Base-by-base conservation (phyloP, 306 rosid species). In the Fagus crenata region DNA sequence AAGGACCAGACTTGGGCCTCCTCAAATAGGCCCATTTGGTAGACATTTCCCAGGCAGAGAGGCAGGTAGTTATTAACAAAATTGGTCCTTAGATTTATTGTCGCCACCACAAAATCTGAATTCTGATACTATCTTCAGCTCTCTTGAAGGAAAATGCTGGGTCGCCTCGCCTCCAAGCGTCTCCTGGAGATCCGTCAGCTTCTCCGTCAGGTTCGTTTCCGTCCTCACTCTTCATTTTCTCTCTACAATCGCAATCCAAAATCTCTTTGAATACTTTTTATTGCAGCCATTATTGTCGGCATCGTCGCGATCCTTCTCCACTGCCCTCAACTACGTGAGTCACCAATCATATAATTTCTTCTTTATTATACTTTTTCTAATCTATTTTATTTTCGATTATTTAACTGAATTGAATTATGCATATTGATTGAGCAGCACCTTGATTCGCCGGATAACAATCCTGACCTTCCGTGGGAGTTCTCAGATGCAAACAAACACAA, bases 261-360 rank as follows among this genome's bases (percentile, higher is more conserved):
- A 22, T 22, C 28, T 22, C 28, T 22, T 22, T 22, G 28, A 22
- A 22, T 22, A 22, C 28, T 22, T 35, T 28, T 59, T 77, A 55
- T 7, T 58, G 84, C 71, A 95, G 96, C 90, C 67, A n/a, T 60
- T 60, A 28, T 32, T 22, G 11, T 46, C 51, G 51, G 8, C 51
- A 11, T 14, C 97, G 73, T 75, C 84, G 46, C 92, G 96, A 83
- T 85, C 86, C 75, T 88, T 95, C 77, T 95, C 97, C 53, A 95
- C 97, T 51, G 97, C 97, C 74, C 92, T 95, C 7, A 95, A 95
- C 78, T 92, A 90, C 71, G 99, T 95, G 80, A 88, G 99, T 85
- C 0, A 36, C 54, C 35, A 28, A n/a, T 54, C 13, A 39, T 69
- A 7, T 17, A 67, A 13, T 67, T 40, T 6, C 3, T 67, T n/a